Evolutionary conservation across 768 basidiomycete species (phyloP).

Genomic region (Crassisporium funariophilum): DNA sequence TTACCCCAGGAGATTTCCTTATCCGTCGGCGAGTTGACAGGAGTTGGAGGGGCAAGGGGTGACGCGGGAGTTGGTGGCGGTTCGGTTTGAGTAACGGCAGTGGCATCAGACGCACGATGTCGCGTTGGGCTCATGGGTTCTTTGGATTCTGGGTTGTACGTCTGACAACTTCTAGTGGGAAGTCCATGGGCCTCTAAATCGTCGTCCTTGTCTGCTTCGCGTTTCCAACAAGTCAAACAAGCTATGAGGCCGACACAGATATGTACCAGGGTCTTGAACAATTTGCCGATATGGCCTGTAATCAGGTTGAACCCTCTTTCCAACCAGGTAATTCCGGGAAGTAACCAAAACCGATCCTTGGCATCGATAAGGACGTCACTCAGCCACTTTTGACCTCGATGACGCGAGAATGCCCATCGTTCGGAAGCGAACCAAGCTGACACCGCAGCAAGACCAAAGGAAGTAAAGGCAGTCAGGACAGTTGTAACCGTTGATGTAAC

Average conservation of each 20-base stretch:
- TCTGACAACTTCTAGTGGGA: conserved; percentile 18
- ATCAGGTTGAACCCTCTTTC: conserved; percentile 7
- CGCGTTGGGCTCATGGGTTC: conserved; percentile 12
- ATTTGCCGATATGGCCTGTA: conserved; percentile 6
- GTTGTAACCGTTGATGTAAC: conserved; percentile 74
- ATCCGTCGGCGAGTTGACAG: conserved; percentile 24
- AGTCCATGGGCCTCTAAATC: conserved; percentile 31
- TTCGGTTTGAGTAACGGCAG: conserved; percentile 20
- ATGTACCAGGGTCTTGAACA: conserved; percentile 5
- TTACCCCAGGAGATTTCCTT: conserved; percentile 16
- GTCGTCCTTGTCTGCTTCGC: conserved; percentile 10
- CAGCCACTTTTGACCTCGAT: conserved; percentile 72
- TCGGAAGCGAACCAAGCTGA: conserved; percentile 77
- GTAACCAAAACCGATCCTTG: conserved; percentile 34
- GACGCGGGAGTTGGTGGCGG: conserved; percentile 10
- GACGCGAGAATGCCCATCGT: conserved; percentile 61
- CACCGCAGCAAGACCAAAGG: conserved; percentile 69
- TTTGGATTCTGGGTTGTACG: conserved; percentile 10
- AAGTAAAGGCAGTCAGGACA: conserved; percentile 74
- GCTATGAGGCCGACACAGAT: neutral
- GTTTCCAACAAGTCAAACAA: neutral
- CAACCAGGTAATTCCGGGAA: conserved; percentile 22
- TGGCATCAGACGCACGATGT: conserved; percentile 26
- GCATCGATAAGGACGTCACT: conserved; percentile 57
- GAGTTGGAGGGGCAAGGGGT: conserved; percentile 12